Conservation (phyloP, 352 stramenopile genomes). For the Globisporangium heterothallicum region DNA sequence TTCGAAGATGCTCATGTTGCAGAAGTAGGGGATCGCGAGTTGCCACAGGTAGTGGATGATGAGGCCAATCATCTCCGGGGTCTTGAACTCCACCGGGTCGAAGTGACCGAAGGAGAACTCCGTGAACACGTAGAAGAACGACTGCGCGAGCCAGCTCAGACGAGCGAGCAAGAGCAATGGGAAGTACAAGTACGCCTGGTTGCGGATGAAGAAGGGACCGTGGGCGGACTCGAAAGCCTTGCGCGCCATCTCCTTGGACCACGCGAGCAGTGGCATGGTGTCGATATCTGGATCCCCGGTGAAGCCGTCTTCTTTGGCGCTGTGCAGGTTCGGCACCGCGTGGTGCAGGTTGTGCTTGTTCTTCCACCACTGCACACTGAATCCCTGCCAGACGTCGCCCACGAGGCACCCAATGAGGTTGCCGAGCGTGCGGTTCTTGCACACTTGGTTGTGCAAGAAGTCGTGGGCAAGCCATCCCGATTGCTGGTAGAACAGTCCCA, state of each 20-base stretch:
- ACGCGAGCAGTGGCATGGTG: conserved; percentile 98
- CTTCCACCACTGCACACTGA: conserved; percentile 96
- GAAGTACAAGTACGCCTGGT: conserved; percentile 96
- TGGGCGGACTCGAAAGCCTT: conserved; percentile 76
- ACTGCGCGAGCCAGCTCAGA: conserved; percentile 96
- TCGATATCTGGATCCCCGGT: conserved; percentile 97
- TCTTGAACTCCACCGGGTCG: conserved; percentile 87
- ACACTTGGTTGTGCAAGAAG: conserved; percentile 98
- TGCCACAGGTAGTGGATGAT: conserved; percentile 92
- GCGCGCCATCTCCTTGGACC: conserved; percentile 94
- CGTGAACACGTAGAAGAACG: conserved; percentile 93
- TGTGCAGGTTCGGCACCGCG: conserved; percentile 96
- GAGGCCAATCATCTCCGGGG: conserved; percentile 67
- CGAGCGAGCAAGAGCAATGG: conserved; percentile 95
- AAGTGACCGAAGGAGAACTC: conserved; percentile 76
- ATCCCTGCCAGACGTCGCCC: conserved; percentile 97
- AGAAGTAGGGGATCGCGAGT: conserved; percentile 66
- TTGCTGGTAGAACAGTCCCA: conserved; percentile 98
- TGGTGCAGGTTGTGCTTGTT: conserved; percentile 99
- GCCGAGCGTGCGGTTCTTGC: conserved; percentile 90
- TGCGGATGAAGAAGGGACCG: conserved; percentile 86
- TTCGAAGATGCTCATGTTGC: conserved; percentile 63
- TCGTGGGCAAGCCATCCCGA: conserved; percentile 97
- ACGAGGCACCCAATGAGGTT: conserved; percentile 93
- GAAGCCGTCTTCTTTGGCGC: conserved; percentile 70